phyloP scores from a whole-genome alignment of 768 basidiomycete genomes.

The Paxillus rubicundulus region DNA sequence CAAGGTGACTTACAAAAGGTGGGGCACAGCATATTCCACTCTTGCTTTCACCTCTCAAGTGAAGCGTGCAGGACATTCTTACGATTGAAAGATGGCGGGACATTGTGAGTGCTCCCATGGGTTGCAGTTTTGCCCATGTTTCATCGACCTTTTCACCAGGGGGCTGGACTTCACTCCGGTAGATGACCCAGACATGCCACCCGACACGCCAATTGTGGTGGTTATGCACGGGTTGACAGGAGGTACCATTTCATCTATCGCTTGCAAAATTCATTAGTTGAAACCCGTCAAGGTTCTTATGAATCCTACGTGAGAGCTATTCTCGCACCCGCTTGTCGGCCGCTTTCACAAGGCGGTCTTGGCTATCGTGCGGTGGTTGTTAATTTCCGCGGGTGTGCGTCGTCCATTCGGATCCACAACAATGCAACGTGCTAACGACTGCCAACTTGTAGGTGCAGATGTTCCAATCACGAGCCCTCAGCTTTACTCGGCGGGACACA shows the following conservation, averaged over 20 bases:
- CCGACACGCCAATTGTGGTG: conserved; percentile 30
- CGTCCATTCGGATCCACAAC: background rate
- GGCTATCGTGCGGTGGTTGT: conserved; percentile 89
- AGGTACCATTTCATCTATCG: conserved; percentile 17
- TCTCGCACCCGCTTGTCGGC: conserved; percentile 66
- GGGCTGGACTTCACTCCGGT: conserved; percentile 34
- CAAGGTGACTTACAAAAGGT: conserved; percentile 32
- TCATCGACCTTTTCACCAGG: conserved; percentile 12
- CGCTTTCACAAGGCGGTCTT: conserved; percentile 76
- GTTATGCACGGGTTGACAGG: conserved; percentile 34
- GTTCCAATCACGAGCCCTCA: conserved; percentile 79
- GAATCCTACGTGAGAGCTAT: conserved; percentile 89
- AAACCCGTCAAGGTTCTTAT: conserved; percentile 61
- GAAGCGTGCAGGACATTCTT: conserved; percentile 22
- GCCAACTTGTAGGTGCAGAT: conserved; percentile 62
- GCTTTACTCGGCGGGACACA: conserved; percentile 85
- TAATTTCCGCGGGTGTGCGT: conserved; percentile 90
- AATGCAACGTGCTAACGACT: conserved; percentile 13
- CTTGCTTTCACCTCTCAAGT: conserved; percentile 7
- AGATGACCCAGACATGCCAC: conserved; percentile 18
- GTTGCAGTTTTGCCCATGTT: background rate
- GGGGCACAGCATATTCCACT: background rate
- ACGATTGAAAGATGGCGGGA: conserved; percentile 31
- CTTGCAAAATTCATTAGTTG: background rate
- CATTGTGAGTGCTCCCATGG: conserved; percentile 24